These are phyloP conservation scores for Castanea mollissima DNA, from an alignment of 306 rosid species.

Conservation along the genomic window DNA sequence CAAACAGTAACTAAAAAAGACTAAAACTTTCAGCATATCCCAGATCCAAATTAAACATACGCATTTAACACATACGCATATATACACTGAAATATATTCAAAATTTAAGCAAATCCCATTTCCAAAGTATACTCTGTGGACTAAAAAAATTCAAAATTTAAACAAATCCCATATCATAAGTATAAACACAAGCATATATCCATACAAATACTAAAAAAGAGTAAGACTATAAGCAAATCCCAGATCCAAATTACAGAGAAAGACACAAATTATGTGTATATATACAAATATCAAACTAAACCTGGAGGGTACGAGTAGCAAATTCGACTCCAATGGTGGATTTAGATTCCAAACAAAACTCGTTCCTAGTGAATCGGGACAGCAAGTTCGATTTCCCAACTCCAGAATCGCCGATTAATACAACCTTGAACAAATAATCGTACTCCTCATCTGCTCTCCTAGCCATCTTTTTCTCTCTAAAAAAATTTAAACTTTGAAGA, in stretches of 20 bases:
- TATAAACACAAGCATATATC: too few species aligned
- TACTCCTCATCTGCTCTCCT: conserved; percentile 84
- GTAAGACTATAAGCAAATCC: neutral
- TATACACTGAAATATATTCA: neutral
- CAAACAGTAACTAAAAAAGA: too few species aligned
- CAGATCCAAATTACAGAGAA: conserved; percentile 13
- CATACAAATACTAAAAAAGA: neutral
- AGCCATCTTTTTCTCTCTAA: conserved; percentile 32
- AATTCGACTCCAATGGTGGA: conserved; percentile 97
- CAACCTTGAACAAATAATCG: conserved; percentile 91
- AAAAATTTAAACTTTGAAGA: neutral
- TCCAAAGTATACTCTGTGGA: too few species aligned
- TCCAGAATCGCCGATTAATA: conserved; percentile 90
- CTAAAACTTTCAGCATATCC: neutral
- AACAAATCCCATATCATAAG: too few species aligned
- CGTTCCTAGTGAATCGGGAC: conserved; percentile 98
- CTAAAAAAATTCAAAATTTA: too few species aligned
- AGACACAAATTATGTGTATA: neutral
- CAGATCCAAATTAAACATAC: neutral
- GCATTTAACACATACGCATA: too few species aligned
- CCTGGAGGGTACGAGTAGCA: conserved; percentile 95
- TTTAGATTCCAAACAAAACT: conserved; percentile 89
- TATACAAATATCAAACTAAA: neutral
- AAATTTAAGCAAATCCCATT: neutral
- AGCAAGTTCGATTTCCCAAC: conserved; percentile 95